phyloP scores from a whole-genome alignment of 768 basidiomycete genomes.

The Trametes maxima region DNA sequence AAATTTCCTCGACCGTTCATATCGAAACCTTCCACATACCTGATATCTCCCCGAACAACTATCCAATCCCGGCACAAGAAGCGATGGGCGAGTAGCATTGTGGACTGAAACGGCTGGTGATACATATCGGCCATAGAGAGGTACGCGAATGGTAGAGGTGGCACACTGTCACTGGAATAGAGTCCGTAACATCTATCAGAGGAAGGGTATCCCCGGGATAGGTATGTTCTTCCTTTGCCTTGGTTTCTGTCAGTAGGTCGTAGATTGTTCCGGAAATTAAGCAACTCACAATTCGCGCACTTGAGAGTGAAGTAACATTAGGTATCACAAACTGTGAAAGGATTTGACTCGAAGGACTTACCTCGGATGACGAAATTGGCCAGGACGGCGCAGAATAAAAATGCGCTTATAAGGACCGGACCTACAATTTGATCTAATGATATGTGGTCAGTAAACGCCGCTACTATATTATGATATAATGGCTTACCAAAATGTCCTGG shows the following conservation, averaged over 20 bases:
- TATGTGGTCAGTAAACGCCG: neutral
- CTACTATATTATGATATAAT: neutral
- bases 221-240: constrained; percentile 40
- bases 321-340: neutral
- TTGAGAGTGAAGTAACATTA: constrained; percentile 25
- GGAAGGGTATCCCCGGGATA: constrained; percentile 34
- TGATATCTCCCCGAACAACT: neutral
- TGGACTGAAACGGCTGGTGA: neutral
- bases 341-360: constrained; percentile 37
- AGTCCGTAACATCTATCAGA: neutral
- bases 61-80: neutral
- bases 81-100: neutral
- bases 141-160: neutral
- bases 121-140: neutral
- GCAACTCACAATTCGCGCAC: constrained; percentile 61
- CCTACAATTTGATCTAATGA: constrained; percentile 75
- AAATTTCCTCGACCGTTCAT: too few species aligned
- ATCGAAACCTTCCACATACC: too few species aligned
- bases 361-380: constrained; percentile 88
- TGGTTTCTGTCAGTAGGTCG: neutral
- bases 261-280: neutral
- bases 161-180: neutral
- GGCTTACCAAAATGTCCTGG: constrained; percentile 83
- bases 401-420: constrained; percentile 77
- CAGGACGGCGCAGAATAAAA: constrained; percentile 86